These are phyloP conservation scores for Sequoiadendron giganteum DNA, from an alignment of 75 land plant species.

Conservation along the genomic window DNA sequence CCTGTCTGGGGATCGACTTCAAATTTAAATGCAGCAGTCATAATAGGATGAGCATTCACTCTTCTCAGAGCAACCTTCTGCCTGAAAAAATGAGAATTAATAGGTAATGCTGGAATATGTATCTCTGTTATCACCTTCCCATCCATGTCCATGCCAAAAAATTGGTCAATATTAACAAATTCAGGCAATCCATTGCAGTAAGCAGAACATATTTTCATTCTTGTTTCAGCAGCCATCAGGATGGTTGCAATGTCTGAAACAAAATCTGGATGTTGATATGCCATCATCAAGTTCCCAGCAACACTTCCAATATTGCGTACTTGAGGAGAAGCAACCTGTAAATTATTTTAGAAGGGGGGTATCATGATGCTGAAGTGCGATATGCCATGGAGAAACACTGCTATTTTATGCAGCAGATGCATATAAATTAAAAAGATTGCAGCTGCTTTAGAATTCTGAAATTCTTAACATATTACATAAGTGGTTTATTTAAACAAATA, in stretches of 20 bases:
- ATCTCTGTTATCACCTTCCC: conserved; percentile 36
- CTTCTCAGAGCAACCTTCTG: conserved; percentile 36
- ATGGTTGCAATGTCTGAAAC: conserved; percentile 32
- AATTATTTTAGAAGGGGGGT: background rate
- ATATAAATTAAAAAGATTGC: background rate
- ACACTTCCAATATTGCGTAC: conserved; percentile 37
- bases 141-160: conserved; percentile 19
- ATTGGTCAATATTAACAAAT: conserved; percentile 17
- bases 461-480: background rate
- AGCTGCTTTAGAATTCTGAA: background rate
- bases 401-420: background rate
- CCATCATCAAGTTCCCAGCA: conserved; percentile 36
- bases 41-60: conserved; percentile 41
- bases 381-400: background rate
- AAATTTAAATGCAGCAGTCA: conserved; percentile 37
- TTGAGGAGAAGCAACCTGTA: conserved; percentile 38
- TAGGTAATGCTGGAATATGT: conserved; percentile 15
- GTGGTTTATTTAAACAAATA: background rate
- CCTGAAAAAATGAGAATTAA: conserved; percentile 9
- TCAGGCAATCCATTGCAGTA: conserved; percentile 7
- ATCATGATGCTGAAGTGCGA: background rate
- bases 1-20: conserved; percentile 27
- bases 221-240: conserved; percentile 33
- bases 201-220: conserved; percentile 16
- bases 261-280: conserved; percentile 33